Percentiles rank a stretch among this genome's conserved stretches.
Evolutionary conservation across 2,329 filamentous ascomycete species (phyloP).

Genomic region (Zymoseptoria ardabiliae): DNA sequence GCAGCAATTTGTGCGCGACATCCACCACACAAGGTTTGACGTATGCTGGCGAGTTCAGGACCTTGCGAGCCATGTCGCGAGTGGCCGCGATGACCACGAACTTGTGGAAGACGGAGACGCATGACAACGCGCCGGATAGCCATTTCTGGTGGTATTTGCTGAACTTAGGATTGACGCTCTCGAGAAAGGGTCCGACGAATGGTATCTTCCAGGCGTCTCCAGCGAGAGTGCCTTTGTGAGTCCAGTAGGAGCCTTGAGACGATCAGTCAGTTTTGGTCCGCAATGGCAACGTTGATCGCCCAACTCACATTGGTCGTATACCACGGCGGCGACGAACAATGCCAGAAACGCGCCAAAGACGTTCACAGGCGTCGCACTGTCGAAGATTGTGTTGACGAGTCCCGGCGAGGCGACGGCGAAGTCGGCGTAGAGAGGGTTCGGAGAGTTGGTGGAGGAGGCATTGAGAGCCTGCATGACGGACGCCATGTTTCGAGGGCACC

Average conservation of each 20-base stretch:
- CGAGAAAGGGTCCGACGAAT: conserved; percentile 80
- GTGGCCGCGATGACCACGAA: conserved; percentile 96
- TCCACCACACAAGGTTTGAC: conserved; percentile 97
- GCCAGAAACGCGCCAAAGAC: conserved; percentile 63
- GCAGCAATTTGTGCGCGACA: conserved; percentile 84
- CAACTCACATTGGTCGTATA: conserved; percentile 82
- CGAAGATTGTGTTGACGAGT: conserved; percentile 49
- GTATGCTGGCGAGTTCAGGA: conserved; percentile 87
- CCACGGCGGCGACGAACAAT: conserved; percentile 61
- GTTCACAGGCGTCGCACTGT: conserved; percentile 44
- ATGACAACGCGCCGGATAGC: conserved; percentile 84
- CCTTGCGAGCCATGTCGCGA: conserved; percentile 90
- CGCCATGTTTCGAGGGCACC: conserved; percentile 18
- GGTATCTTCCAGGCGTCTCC: conserved; percentile 43
- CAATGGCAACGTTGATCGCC: conserved; percentile 10
- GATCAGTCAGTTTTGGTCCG: conserved; percentile 11
- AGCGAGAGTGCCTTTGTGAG: conserved; percentile 40
- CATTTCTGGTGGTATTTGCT: conserved; percentile 88
- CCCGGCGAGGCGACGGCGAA: conserved; percentile 52
- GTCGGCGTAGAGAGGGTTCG: conserved; percentile 49
- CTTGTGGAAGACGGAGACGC: conserved; percentile 99
- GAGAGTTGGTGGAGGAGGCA: conserved; percentile 22
- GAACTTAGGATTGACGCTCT: conserved; percentile 88
- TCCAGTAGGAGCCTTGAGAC: conserved; percentile 40
- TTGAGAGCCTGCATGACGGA: conserved; percentile 29